phyloP scores from a whole-genome alignment of 129 eudicot genomes.

The Deinandra increscens region DNA sequence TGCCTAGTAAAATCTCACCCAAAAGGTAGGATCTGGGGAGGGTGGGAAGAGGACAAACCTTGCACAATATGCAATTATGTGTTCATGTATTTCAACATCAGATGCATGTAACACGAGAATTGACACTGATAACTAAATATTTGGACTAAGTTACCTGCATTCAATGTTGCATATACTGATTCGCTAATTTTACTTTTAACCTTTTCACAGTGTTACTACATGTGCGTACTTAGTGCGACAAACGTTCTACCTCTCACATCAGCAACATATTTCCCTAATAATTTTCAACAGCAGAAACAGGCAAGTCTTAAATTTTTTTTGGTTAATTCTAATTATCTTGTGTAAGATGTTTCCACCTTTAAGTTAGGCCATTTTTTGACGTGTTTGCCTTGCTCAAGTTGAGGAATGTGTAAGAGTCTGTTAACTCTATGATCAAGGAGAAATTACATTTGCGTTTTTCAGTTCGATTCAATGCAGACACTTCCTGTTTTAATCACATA shows the following conservation, averaged over 20 bases:
- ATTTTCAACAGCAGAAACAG: slow-evolving; percentile 2
- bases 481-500: too few species aligned
- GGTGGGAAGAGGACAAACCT: too few species aligned
- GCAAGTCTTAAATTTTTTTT: background rate
- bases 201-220: slow-evolving; percentile 5
- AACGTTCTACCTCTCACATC: slow-evolving; percentile 9
- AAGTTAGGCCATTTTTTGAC: too few species aligned
- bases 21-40: too few species aligned
- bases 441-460: background rate
- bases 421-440: background rate
- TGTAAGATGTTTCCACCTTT: too few species aligned
- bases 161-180: background rate
- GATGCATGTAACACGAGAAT: background rate
- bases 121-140: background rate
- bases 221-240: slow-evolving; percentile 17
- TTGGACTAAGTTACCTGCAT: too few species aligned
- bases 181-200: background rate
- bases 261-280: slow-evolving; percentile 1
- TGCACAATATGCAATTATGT: background rate
- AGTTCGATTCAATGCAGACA: background rate
- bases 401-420: too few species aligned
- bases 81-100: too few species aligned
- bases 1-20: too few species aligned
- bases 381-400: too few species aligned
- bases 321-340: background rate